These are phyloP conservation scores for Oldenlandia corymbosa DNA, from an alignment of 257 asterid genomes.

Conservation along the genomic window DNA sequence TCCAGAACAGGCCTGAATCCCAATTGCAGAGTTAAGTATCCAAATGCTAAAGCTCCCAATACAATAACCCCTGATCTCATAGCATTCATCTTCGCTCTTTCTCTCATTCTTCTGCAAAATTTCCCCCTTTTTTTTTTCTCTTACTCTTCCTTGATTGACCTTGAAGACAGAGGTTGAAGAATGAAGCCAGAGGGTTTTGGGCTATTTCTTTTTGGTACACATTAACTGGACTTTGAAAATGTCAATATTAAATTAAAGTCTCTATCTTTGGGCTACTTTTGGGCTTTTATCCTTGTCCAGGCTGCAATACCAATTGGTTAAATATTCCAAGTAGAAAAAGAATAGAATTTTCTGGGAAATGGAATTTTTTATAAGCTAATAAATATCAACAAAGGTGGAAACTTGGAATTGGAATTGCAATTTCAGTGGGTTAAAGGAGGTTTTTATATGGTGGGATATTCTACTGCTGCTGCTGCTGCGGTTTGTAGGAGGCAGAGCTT, in stretches of 20 bases:
- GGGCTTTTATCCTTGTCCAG: neutral
- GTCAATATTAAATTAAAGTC: no score
- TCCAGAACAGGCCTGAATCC: constrained; percentile 80
- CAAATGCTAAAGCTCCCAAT: constrained; percentile 69
- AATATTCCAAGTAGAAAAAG: neutral
- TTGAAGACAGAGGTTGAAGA: no score
- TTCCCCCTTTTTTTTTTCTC: neutral
- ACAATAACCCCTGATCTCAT: constrained; percentile 72
- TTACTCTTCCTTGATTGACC: no score
- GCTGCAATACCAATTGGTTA: neutral
- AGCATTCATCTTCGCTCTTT: constrained; percentile 60
- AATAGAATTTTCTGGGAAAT: neutral
- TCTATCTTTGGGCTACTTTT: neutral
- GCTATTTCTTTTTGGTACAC: neutral
- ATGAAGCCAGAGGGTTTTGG: neutral
- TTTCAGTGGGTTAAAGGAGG: neutral
- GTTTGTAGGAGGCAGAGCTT: constrained; percentile 63
- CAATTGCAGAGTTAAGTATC: constrained; percentile 66
- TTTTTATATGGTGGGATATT: constrained; percentile 54
- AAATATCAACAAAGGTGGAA: no score
- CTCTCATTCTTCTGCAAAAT: constrained; percentile 32
- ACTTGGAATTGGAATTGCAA: constrained; percentile 3
- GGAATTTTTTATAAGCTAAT: constrained; percentile 1
- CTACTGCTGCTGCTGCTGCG: constrained; percentile 35
- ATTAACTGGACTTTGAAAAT: neutral